These are phyloP conservation scores for Wickerhamiella azymoides DNA, from an alignment of 805 yeast species.

Conservation along the genomic window DNA sequence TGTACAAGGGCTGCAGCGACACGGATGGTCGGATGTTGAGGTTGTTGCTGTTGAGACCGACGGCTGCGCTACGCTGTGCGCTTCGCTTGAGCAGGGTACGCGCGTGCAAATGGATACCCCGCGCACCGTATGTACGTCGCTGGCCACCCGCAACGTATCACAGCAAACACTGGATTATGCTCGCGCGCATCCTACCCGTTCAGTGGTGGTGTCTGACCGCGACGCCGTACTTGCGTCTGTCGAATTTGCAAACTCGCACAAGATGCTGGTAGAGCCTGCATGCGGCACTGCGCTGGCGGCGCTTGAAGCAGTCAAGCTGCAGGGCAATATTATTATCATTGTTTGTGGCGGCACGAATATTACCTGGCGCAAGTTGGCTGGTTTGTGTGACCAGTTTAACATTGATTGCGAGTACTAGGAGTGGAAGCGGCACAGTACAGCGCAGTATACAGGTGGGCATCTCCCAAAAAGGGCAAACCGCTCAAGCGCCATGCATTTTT, in stretches of 20 bases:
- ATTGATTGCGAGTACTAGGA: too few relatives aligned
- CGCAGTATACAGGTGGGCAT: too few relatives aligned
- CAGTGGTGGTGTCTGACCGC: conserved; percentile 36
- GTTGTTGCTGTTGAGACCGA: conserved; percentile 43
- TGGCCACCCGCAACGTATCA: conserved; percentile 50
- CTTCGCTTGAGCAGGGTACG: conserved; percentile 34
- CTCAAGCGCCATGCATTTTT: too few relatives aligned
- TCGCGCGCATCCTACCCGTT: conserved; percentile 28
- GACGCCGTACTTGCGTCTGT: conserved; percentile 44
- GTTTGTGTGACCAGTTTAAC: too few relatives aligned
- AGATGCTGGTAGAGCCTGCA: conserved; percentile 51
- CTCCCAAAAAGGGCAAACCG: too few relatives aligned
- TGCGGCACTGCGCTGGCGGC: conserved; percentile 57
- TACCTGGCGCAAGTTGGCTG: conserved; percentile 4
- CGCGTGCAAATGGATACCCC: conserved; percentile 32
- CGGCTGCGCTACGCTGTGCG: conserved; percentile 26
- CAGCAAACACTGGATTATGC: conserved; percentile 35
- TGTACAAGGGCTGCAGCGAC: conserved; percentile 63
- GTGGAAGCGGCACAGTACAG: too few relatives aligned
- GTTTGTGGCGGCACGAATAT: conserved; percentile 9
- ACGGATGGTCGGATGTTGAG: conserved; percentile 25
- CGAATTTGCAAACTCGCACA: conserved; percentile 36
- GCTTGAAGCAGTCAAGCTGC: conserved; percentile 9
- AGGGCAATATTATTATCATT: conserved; percentile 2
- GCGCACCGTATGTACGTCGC: conserved; percentile 45